Base-by-base conservation (phyloP, 768 basidiomycete species). In the Tylopilus cervinicoccineus region DNA sequence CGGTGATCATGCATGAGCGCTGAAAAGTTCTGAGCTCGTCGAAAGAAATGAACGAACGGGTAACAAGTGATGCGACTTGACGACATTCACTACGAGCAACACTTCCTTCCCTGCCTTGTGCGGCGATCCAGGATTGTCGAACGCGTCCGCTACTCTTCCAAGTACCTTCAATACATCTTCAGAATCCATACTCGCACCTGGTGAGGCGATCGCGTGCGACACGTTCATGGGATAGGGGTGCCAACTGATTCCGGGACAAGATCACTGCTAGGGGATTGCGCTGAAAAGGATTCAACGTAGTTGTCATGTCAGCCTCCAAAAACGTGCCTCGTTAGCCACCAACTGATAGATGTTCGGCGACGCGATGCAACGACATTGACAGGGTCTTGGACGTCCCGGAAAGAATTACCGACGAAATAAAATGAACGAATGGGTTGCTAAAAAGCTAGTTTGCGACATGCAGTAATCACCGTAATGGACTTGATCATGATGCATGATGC, bases 61-160 rank as follows among this genome's bases (percentile, higher is more conserved):
- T 45, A 53, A 50, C 37, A 60, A 26, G 9, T 29, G 55, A 40
- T 55, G 56, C 39, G 60, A 52, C 49, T 53, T 54, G 54, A 62
- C 60, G 17, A 57, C 50, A 34, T 58, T 60, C 42, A 61, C 58
- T 36, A 50, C 50, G 7, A 63, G 51, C 28, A 57, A 37, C 12
- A 56, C 37, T 0, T 53, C 58, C 52, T 54, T 65, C 50, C 60
- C 50, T 16, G 22, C 37, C 42, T 58, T 54, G 46, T 51, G 48
- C 29, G 47, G 27, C 7, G 58, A 38, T 1, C 41, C 41, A 0
- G 64, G 63, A 40, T 57, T 42, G 41, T 65, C 63, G 33, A 67
- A 65, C 26, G 64, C 64, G 19, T 65, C 65, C 17, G 64, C 65
- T 2, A 65, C 53, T 42, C 60, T 54, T 43, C 52, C 63, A 2